A percentile compares a stretch with the other conserved stretches of the same genome.
Conservation (phyloP, 2,329 filamentous ascomycete genomes). For the Penicillium italicum region DNA sequence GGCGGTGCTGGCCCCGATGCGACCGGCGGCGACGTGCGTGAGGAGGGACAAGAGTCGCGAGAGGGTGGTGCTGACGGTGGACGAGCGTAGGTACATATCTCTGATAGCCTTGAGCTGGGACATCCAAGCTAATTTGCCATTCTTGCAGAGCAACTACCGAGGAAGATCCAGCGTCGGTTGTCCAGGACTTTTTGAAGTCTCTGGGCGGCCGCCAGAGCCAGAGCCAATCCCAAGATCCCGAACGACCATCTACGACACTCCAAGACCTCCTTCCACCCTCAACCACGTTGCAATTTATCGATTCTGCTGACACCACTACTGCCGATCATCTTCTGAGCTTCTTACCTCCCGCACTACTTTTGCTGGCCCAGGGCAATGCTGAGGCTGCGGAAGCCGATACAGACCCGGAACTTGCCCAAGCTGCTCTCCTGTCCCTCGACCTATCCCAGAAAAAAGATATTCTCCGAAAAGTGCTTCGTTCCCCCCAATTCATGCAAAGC, state of each 20-base stretch:
- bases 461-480: constrained; percentile 75
- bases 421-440: constrained; percentile 70
- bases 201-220: constrained; percentile 56
- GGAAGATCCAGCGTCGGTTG: constrained; percentile 69
- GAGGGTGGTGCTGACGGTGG: constrained; percentile 95
- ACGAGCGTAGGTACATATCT: constrained; percentile 89
- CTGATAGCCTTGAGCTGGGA: constrained; percentile 20
- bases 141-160: constrained; percentile 56
- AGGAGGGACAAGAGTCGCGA: constrained; percentile 82
- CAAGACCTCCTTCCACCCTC: constrained; percentile 77
- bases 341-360: constrained; percentile 73
- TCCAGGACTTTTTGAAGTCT: constrained; percentile 85
- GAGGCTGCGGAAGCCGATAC: constrained; percentile 63
- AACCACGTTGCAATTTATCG: constrained; percentile 73
- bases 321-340: constrained; percentile 73
- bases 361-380: constrained; percentile 67
- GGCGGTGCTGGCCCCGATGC: constrained; percentile 83
- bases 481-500: constrained; percentile 87
- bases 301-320: constrained; percentile 60
- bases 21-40: constrained; percentile 84
- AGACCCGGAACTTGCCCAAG: constrained; percentile 63
- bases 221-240: constrained; percentile 48
- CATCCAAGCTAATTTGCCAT: constrained; percentile 14
- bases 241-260: constrained; percentile 74
- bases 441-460: constrained; percentile 74